Evolutionary conservation across 257 asterid genomes (phyloP).

Genomic region (Forsythia suspensa): DNA sequence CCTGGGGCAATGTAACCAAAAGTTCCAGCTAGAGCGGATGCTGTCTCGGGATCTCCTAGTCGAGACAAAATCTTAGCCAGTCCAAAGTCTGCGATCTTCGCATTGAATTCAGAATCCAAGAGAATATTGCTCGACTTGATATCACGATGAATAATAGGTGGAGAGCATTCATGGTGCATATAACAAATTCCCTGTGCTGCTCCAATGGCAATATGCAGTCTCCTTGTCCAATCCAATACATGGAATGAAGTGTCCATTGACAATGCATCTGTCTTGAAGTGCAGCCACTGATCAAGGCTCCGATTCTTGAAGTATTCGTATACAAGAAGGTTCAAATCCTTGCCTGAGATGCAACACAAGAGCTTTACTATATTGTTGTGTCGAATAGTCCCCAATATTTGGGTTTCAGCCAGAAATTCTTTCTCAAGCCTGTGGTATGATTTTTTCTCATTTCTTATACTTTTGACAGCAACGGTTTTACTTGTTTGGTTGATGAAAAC

Average conservation of each 20-base stretch:
- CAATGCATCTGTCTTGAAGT: constrained; percentile 29
- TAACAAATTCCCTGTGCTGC: constrained; percentile 59
- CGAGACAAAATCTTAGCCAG: constrained; percentile 40
- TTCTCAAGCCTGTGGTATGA: constrained; percentile 38
- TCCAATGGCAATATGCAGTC: constrained; percentile 50
- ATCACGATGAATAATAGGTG: constrained; percentile 49
- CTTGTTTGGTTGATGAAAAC: constrained; percentile 32
- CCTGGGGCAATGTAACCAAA: constrained; percentile 66
- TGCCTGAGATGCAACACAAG: constrained; percentile 50
- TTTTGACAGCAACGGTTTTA: constrained; percentile 50
- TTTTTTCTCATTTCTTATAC: constrained; percentile 41
- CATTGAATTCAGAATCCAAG: constrained; percentile 41
- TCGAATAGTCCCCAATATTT: constrained; percentile 45
- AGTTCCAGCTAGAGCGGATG: constrained; percentile 59
- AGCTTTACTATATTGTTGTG: constrained; percentile 62
- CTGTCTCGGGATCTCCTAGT: constrained; percentile 28
- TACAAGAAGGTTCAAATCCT: constrained; percentile 47
- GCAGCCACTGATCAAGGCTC: constrained; percentile 54
- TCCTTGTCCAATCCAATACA: constrained; percentile 49
- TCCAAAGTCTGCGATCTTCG: constrained; percentile 57
- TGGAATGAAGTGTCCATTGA: background rate
- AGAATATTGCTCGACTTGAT: constrained; percentile 55
- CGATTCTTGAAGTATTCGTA: constrained; percentile 59
- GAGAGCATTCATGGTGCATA: constrained; percentile 58
- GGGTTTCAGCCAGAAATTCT: constrained; percentile 51